Base-by-base conservation (phyloP, 2,329 filamentous ascomycete genomes). In the Chrysoporthe puriensis region DNA sequence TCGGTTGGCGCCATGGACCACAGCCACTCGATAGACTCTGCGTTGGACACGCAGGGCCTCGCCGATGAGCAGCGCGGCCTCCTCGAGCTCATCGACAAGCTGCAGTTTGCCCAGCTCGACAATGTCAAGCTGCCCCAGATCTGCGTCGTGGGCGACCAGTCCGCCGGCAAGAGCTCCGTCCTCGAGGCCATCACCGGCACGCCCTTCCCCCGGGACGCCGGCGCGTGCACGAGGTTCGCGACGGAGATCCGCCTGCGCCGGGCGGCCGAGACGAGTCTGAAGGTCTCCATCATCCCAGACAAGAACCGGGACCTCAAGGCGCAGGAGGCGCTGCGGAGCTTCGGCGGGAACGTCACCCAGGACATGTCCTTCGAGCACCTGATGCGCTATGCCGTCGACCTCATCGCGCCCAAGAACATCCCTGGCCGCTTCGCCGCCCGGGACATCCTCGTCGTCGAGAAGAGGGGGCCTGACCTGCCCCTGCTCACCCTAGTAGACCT, bases 141-240 rank as follows among this genome's bases (percentile, higher is more conserved):
- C 46, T 86, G 90, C 59, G 87, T 90, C 34, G 88, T 88, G 44
- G 87, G 88, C 42, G 86, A 90, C 73, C 87, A 90, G 75, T 89
- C 86, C 1, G 84, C 86, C 6, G 88, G 88, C 26, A 90, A 90
- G 75, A 88, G 85, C 71, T 89, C 87, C 4, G 85, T 88, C 1
- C 81, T 90, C 2, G 87, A 89, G 72, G 86, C 87, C n/a, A 80
- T 90, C 48, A 88, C 86, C 0, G 86, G 86, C 34, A 86, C 88
- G 11, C 83, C 84, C 0, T 90, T 90, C 58, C 88, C 87, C 0
- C 80, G 84, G 66, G 85, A 86, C 69, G 85, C 86, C 62, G 86
- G 83, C 59, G 81, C 88, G 1, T 90, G 88, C 71, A 90, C 88
- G 0, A 80, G 87, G 21, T 90, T 88, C 69, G 83, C 86, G 4